Evolutionary conservation across 2,329 filamentous ascomycete species (phyloP), one percentile per base, ranked within the genome.

Genomic region (Cladorrhinum sp.): DNA sequence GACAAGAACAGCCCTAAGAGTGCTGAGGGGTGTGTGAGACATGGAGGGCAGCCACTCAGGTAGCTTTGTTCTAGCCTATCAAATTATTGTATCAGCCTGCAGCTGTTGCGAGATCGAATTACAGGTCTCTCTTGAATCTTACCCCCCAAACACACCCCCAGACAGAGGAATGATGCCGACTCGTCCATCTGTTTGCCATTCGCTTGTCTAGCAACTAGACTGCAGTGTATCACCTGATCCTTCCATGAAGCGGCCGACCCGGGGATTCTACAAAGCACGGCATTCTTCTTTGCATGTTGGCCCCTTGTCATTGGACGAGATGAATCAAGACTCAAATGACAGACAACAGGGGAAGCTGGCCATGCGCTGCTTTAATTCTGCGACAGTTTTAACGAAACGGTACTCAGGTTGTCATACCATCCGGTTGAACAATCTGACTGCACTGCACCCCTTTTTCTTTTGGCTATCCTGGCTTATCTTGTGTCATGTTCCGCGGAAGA

Each of bases 151-250:
- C n/a, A n/a, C n/a, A n/a, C n/a, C n/a, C n/a, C 26, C 4, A 28
- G 26, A 28, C 26, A 28, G 26, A 24, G 53, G 53, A 55, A 55
- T 28, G 33, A n/a, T 55, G 18, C 53, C 53, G 33, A 42, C 53
- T 55, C 53, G 53, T 23, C 16, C n/a, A 39, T 14, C 33, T 14
- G 16, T 53, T 53, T 33, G 49, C 20, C 20, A 30, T 52, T n/a
- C 28, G 5, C 26, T 46, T 30, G 26, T 10, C 10, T 4, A 30
- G 10, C 10, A n/a, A n/a, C n/a, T n/a, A n/a, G n/a, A n/a, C 26
- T 42, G 16, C 10, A n/a, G 3, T 21, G 46, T 50, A 24, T 50
- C 46, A 50, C 46, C 46, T 50, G 18, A 24, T 24, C 4, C 21
- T 24, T 50, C 21, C 46, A 50, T 21, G 18, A 50, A 50, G 46